These are phyloP conservation scores for Saturnispora galanensis DNA, from an alignment of 805 yeast genomes.

Conservation along the genomic window DNA sequence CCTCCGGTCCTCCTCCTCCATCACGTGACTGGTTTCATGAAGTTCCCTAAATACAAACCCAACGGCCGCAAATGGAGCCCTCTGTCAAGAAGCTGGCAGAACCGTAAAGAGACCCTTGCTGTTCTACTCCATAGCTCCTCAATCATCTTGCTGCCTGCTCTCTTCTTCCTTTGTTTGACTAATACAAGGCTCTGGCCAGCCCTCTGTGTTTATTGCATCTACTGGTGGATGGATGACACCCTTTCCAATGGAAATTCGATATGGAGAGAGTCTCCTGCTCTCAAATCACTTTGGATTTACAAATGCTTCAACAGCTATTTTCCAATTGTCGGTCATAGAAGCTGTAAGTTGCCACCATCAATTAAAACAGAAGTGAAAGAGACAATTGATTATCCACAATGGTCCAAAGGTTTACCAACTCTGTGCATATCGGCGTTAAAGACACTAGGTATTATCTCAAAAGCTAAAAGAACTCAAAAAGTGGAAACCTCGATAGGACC, in stretches of 20 bases:
- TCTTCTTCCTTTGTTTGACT: constrained; percentile 50
- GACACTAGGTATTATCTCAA: constrained; percentile 1
- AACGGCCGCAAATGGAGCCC: constrained; percentile 1
- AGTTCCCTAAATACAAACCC: constrained; percentile 4
- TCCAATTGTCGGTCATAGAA: constrained; percentile 65
- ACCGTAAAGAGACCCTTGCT: constrained; percentile 54
- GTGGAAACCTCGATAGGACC: constrained; percentile 43
- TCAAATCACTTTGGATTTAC: constrained; percentile 56
- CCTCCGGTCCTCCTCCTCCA: background rate
- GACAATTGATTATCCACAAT: constrained; percentile 4
- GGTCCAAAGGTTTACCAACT: constrained; percentile 2
- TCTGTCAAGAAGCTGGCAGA: constrained; percentile 15
- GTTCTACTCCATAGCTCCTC: constrained; percentile 68
- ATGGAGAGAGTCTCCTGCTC: constrained; percentile 43
- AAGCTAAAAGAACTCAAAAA: background rate
- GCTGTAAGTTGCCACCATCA: constrained; percentile 66
- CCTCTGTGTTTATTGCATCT: constrained; percentile 49
- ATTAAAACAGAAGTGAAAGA: constrained; percentile 28
- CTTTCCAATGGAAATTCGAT: constrained; percentile 67
- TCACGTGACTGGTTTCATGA: background rate
- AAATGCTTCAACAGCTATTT: constrained; percentile 66
- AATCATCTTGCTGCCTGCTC: constrained; percentile 46
- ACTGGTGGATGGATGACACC: constrained; percentile 49
- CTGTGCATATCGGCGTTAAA: background rate
- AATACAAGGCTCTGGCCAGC: constrained; percentile 48